Evolutionary conservation across 768 basidiomycete genomes (phyloP), one percentile per base, ranked within the genome.

Genomic region (Auricularia heimuer): DNA sequence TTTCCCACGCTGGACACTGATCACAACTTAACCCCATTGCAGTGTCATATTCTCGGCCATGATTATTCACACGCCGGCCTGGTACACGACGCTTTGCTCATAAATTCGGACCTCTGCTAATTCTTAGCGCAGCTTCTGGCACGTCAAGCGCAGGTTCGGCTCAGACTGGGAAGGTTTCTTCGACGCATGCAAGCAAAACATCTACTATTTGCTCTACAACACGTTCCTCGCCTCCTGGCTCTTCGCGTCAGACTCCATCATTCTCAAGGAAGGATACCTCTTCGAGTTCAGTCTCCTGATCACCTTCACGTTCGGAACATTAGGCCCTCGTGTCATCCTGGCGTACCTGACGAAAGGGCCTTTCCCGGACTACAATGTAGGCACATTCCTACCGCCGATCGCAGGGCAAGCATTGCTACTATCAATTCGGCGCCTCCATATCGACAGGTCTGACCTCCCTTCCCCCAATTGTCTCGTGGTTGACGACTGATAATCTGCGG

Each of bases 251-350:
- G n/a, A 63, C 54, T 66, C 65, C 44, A 33, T 21, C 54, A 37
- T 68, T 36, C 54, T 65, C n/a, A 37, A 44, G 10, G 3, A 34
- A 42, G 65, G 67, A n/a, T 54, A 65, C 18, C 51, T 68, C 33
- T 39, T 66, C 61, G 63, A 63, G n/a, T 68, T 66, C 54, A 54
- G 39, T 2, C 37, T 68, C 14, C 39, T 68, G 29, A 60, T 66
- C 16, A 66, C 67, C 12, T 68, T 66, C 60, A 61, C 67, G 14
- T 68, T 68, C 61, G 67, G 65, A 18, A 68, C 66, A 24, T 63
- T 68, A 35, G 65, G 65, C 14, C 63, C 67, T 51, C 45, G 67
- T 4, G 62, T 68, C 62, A 68, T 68, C 39, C 65, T 68, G 29
- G 62, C 67, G 8, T 64, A 47, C 33, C 62, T 68, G 11, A 66